A percentile compares a stretch with the other conserved stretches of the same genome.
phyloP scores from a whole-genome alignment of 139 green algal species.

The Cymbomonas tetramitiformis region DNA sequence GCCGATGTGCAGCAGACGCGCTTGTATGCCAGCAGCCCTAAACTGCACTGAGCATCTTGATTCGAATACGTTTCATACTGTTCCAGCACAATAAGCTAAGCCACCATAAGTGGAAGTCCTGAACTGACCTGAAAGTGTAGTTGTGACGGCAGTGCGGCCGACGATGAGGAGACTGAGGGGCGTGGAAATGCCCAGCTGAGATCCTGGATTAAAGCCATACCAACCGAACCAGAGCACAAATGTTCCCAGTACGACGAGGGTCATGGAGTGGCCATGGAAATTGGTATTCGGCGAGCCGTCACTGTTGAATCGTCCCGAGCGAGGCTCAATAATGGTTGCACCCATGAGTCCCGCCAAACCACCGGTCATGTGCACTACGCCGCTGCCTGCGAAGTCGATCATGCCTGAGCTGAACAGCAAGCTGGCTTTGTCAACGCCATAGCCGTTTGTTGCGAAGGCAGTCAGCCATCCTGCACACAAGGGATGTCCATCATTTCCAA shows the following conservation, averaged over 20 bases:
- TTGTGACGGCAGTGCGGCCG: constrained; percentile 40
- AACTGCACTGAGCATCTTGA: too few relatives aligned
- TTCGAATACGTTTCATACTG: too few relatives aligned
- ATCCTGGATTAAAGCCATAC: not conserved
- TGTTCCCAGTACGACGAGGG: constrained; percentile 41
- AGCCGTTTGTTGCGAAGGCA: too few relatives aligned
- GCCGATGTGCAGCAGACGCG: too few relatives aligned
- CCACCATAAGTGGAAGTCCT: too few relatives aligned
- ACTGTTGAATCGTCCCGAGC: constrained; percentile 75
- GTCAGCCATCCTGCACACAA: too few relatives aligned
- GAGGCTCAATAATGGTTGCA: constrained; percentile 64
- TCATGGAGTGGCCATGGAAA: constrained; percentile 54
- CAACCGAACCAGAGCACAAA: constrained; percentile 39
- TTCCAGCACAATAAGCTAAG: too few relatives aligned
- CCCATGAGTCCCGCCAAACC: constrained; percentile 35
- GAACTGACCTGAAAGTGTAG: too few relatives aligned
- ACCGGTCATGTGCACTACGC: constrained; percentile 45
- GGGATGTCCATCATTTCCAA: too few relatives aligned
- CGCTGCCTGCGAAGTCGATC: constrained; percentile 36
- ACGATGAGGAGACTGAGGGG: constrained; percentile 15
- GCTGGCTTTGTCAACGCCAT: too few relatives aligned
- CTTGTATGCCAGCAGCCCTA: too few relatives aligned
- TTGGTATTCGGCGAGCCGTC: constrained; percentile 51
- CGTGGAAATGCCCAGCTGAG: not conserved
- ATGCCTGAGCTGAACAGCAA: constrained; percentile 21